Evolutionary conservation across 805 yeast genomes (phyloP), one percentile per base, ranked within the genome.

Genomic region (Metschnikowia aberdeeniae): DNA sequence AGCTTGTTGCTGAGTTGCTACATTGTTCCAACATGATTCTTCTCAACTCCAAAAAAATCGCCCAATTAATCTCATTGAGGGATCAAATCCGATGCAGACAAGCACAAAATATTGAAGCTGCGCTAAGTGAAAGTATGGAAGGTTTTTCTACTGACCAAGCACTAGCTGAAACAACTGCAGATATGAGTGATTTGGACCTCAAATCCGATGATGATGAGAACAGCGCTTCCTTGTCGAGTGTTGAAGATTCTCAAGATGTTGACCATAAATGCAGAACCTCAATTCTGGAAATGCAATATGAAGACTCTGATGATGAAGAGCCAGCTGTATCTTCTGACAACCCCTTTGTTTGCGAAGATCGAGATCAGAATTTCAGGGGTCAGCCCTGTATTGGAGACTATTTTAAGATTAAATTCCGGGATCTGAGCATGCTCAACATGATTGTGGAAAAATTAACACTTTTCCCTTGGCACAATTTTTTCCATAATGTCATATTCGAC

Each of bases 11-110:
- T 0, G 99, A 93, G 59, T 73, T 93, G 34, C 73, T 93, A 45
- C 99, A 93, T 65, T 93, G 99, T 61, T 89, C 97, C n/a, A 93
- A 93, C 66, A 93, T 93, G 98, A 88, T 85, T 0, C 73, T 89
- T 14, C 75, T 93, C 53, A 93, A 92, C 62, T 89, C 90, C 37
- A 80, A 77, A 34, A 75, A 75, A 42, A 89, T 90, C 44, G 83
- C 87, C 62, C 72, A 73, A 27, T 75, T 88, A 36, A 81, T 89
- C 20, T 64, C 66, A 32, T 80, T 83, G 45, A 76, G 97, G 40
- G 96, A 89, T 57, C 62, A 66, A 10, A 79, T 83, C 48, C 75
- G 97, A 47, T 52, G 49, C 2, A 63, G 60, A 42, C 72, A 63
- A 50, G 43, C 49, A 6, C 70, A 68, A 19, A 70, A 82, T 19